Conservation (phyloP, 2,329 filamentous ascomycete genomes). For the Cladosporium oxysporum region DNA sequence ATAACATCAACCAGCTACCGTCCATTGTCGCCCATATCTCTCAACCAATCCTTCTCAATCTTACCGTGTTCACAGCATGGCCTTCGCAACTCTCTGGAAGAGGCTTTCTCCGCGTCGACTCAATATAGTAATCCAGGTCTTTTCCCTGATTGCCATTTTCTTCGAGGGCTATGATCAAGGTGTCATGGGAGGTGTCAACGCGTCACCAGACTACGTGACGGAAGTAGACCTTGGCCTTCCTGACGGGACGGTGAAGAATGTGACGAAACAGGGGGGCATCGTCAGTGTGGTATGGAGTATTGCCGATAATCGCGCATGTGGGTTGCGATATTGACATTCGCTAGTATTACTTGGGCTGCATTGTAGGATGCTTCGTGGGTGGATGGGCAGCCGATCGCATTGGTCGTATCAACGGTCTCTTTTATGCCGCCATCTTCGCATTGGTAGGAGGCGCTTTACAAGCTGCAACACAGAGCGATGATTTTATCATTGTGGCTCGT, state of each 20-base stretch:
- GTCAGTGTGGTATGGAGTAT: slow-evolving; percentile 49
- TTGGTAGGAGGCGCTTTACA: slow-evolving; percentile 54
- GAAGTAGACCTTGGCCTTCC: slow-evolving; percentile 49
- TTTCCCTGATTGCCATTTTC: slow-evolving; percentile 39
- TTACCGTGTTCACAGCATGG: too few relatives aligned
- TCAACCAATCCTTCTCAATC: too few relatives aligned
- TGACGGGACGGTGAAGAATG: slow-evolving; percentile 51
- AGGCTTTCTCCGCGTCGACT: slow-evolving; percentile 45
- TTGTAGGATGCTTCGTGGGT: slow-evolving; percentile 53
- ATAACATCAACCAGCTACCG: too few relatives aligned
- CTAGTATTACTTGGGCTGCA: slow-evolving; percentile 56
- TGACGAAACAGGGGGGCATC: slow-evolving; percentile 54
- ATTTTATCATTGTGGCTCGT: slow-evolving; percentile 53
- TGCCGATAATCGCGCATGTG: too few relatives aligned
- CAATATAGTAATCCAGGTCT: slow-evolving; percentile 42
- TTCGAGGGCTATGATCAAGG: slow-evolving; percentile 57
- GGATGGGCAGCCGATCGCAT: slow-evolving; percentile 55
- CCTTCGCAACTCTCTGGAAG: slow-evolving; percentile 38
- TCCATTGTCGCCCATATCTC: too few relatives aligned
- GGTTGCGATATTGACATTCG: too few relatives aligned
- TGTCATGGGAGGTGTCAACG: slow-evolving; percentile 56
- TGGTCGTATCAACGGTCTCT: slow-evolving; percentile 55
- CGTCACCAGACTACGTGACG: slow-evolving; percentile 43
- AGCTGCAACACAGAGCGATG: slow-evolving; percentile 46
- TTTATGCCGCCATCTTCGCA: slow-evolving; percentile 51